A percentile compares a stretch with the other conserved stretches of the same genome.
These are phyloP conservation scores for Sugiyamaella lignohabitans DNA, from an alignment of 805 yeast species.

Conservation along the genomic window DNA sequence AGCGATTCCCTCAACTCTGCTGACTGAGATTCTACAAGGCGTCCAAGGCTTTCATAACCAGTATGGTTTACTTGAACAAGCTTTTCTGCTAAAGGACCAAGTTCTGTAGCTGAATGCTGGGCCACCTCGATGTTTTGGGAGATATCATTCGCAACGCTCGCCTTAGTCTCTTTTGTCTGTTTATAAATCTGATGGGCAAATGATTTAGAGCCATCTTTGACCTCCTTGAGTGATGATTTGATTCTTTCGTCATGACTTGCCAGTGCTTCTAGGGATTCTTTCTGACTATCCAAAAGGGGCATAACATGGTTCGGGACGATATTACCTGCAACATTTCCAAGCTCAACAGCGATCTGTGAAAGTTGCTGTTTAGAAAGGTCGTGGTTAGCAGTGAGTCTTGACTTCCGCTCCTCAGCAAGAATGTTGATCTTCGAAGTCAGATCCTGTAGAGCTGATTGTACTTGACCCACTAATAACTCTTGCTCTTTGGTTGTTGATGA, in stretches of 20 bases:
- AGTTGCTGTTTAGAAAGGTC: neutral
- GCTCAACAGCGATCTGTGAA: neutral
- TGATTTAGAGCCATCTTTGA: neutral
- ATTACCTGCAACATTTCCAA: neutral
- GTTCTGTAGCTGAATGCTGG: neutral
- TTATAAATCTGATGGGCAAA: neutral
- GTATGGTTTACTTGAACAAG: neutral
- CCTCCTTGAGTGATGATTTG: neutral
- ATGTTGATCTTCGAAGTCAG: neutral
- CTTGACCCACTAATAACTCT: neutral
- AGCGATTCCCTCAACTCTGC: neutral
- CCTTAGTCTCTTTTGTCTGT: neutral
- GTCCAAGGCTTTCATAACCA: neutral
- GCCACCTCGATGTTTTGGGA: neutral
- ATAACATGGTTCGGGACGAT: neutral
- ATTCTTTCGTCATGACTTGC: neutral
- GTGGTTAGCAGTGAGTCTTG: neutral
- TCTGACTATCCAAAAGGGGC: neutral
- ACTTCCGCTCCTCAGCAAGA: neutral
- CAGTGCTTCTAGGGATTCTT: neutral
- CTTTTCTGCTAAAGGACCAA: neutral
- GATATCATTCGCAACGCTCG: neutral
- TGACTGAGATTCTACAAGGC: neutral
- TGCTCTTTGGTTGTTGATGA: neutral
- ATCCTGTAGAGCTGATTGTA: neutral